Conservation (phyloP, 805 yeast species). For the Candida krabiensis region DNA sequence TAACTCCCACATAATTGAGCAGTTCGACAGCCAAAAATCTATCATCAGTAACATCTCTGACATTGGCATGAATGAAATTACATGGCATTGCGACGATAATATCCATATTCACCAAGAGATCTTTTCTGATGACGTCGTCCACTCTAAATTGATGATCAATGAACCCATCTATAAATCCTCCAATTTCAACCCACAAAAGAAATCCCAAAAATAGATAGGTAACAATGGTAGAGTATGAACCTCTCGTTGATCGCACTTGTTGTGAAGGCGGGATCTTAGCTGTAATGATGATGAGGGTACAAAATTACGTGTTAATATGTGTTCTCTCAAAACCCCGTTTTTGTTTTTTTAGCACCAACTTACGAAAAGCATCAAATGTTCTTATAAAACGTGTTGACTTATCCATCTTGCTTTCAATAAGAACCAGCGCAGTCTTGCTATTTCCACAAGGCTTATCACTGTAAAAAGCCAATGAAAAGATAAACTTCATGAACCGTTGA, state of each 20-base stretch:
- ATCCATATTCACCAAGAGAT: conserved; percentile 73
- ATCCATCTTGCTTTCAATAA: conserved; percentile 26
- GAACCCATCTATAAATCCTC: conserved; percentile 80
- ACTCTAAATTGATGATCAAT: conserved; percentile 78
- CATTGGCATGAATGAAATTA: conserved; percentile 68
- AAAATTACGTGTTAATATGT: conserved; percentile 3
- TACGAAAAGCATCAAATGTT: conserved; percentile 73
- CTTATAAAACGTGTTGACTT: conserved; percentile 30
- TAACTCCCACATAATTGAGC: conserved; percentile 65
- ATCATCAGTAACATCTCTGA: conserved; percentile 76
- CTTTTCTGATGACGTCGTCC: conserved; percentile 56
- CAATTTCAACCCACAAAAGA: conserved; percentile 80
- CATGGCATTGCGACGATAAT: conserved; percentile 85
- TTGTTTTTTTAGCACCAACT: too few relatives aligned
- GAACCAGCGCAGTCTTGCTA: too few relatives aligned
- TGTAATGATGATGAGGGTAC: conserved; percentile 17
- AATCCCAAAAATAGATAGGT: conserved; percentile 63
- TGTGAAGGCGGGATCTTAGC: conserved; percentile 73
- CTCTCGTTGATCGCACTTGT: conserved; percentile 70
- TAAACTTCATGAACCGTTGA: too few relatives aligned
- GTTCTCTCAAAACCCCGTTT: too few relatives aligned
- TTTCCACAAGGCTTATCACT: too few relatives aligned
- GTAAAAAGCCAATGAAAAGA: too few relatives aligned
- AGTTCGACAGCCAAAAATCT: conserved; percentile 74
- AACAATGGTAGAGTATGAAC: conserved; percentile 69